phyloP scores from a whole-genome alignment of 2,329 filamentous ascomycete genomes.

The Mycosphaerella sp. region DNA sequence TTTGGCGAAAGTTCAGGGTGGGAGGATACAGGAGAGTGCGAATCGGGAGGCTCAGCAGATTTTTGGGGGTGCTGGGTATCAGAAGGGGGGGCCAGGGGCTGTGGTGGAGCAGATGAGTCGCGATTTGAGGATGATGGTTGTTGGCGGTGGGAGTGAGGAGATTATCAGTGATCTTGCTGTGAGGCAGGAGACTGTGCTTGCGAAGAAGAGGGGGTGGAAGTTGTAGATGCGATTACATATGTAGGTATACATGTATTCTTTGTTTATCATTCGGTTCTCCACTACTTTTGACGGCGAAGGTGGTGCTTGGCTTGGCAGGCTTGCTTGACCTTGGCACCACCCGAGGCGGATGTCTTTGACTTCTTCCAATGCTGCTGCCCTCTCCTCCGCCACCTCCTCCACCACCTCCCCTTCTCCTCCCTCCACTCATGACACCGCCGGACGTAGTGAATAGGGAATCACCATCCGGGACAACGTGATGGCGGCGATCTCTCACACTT shows the following conservation, averaged over 20 bases:
- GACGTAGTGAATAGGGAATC: too few relatives aligned
- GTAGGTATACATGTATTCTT: too few relatives aligned
- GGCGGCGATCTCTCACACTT: not conserved
- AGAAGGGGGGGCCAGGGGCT: slow-evolving; percentile 47
- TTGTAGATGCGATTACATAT: too few relatives aligned
- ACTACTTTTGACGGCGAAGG: too few relatives aligned
- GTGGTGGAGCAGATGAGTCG: slow-evolving; percentile 50
- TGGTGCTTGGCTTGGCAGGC: too few relatives aligned
- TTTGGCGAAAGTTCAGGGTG: slow-evolving; percentile 48
- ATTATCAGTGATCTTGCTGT: slow-evolving; percentile 34
- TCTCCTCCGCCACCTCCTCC: too few relatives aligned
- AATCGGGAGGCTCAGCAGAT: slow-evolving; percentile 53
- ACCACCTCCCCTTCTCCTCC: too few relatives aligned
- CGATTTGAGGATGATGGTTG: slow-evolving; percentile 46
- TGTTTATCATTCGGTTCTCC: too few relatives aligned
- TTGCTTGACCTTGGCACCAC: too few relatives aligned
- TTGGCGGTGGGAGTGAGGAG: slow-evolving; percentile 34
- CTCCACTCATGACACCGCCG: too few relatives aligned
- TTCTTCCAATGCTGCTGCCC: too few relatives aligned
- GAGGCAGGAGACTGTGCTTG: slow-evolving; percentile 32
- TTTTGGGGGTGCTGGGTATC: slow-evolving; percentile 49
- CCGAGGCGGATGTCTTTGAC: too few relatives aligned
- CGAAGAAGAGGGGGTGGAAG: slow-evolving; percentile 42
- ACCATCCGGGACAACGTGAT: not conserved
- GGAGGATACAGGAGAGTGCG: slow-evolving; percentile 48